Evolutionary conservation across 805 yeast genomes (phyloP), one percentile per base, ranked within the genome.

Genomic region (Nakazawaea peltata): DNA sequence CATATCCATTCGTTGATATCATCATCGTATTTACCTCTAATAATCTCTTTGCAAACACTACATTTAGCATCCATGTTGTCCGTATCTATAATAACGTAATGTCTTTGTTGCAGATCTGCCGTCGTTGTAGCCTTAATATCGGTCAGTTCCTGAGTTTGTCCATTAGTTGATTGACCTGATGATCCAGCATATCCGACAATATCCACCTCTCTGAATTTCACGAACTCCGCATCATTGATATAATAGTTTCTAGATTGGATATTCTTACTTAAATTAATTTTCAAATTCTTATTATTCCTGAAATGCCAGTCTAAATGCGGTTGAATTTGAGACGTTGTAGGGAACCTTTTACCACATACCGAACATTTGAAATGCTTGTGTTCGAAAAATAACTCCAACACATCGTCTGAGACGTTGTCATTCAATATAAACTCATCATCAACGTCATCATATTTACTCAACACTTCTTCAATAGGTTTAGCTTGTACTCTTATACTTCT

Each of bases 261-360:
- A 19, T 53, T 50, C 19, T 71, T 70, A 7, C 51, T 48, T 24
- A 53, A 54, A 21, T 61, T 65, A 38, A 67, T 71, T 30, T 74
- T 72, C 32, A 83, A 63, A 48, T 81, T 78, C 53, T 84, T 85
- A 56, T 86, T 90, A 29, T 85, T 81, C 47, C 97, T 72, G 63
- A 86, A 87, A 63, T 90, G 97, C 97, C 97, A 90, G 56, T 90
- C 98, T 44, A 86, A 61, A 57, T 92, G 98, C 34, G 78, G 72
- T 40, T 71, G 71, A 32, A 59, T 57, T 5, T 86, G 94, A 32
- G 66, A 71, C 2, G 57, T 61, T 24, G 77, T 72, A 3, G 74
- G 66, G 53, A 86, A 92, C 43, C 99, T 61, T 53, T 84, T 84
- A 17, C 97, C 94, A 61, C 98, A 92, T 14, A 79, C 77, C 12